Base-by-base conservation (phyloP, 2,329 filamentous ascomycete genomes). In the Fusarium goolgardi region DNA sequence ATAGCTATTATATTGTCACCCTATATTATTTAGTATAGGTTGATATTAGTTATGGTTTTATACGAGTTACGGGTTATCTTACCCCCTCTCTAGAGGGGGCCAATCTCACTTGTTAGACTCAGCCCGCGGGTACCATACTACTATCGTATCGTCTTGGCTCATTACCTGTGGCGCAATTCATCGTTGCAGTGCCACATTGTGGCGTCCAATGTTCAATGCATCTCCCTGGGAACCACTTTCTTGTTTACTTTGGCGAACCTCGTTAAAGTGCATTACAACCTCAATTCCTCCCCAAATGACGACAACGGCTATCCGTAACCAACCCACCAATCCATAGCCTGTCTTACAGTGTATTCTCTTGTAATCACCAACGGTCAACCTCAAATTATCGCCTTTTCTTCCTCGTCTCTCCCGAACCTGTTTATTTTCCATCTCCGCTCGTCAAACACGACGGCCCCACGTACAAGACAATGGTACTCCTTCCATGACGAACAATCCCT, bases 401-500 rank as follows among this genome's bases (percentile, higher is more conserved):
- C 51, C 44, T 45, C 56, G 25, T 59, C 47, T 39, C 43, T 63
- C 47, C 46, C 49, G 46, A 53, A 62, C 51, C 59, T 72, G 65
- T 65, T 72, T 69, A 65, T 59, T 65, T 51, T 49, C 59, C 56
- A 54, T 68, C 62, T 67, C 67, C 60, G 65, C 60, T 69, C 62
- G 55, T 51, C 47, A 51, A 51, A 51, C 47, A 51, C 47, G 34
- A 59, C 63, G 69, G 72, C 65, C 72, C 72, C 72, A 74, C 72
- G 72, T 73, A 63, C 37, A 71, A 65, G 61, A 77, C 70, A 69
- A 78, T 78, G 77, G 77, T 78, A 74, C 65, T 63, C 61, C 54
- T 64, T 66, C 64, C 57, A 75, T 74, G 65, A 63, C 62, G 63
- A 67, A 61, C 66, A 63, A 69, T 56, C 63, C 63, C 70, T 65